Percentiles rank a stretch among this genome's conserved stretches.
Evolutionary conservation across 2,329 filamentous ascomycete species (phyloP).

Genomic region (Aspergillus versicolor): DNA sequence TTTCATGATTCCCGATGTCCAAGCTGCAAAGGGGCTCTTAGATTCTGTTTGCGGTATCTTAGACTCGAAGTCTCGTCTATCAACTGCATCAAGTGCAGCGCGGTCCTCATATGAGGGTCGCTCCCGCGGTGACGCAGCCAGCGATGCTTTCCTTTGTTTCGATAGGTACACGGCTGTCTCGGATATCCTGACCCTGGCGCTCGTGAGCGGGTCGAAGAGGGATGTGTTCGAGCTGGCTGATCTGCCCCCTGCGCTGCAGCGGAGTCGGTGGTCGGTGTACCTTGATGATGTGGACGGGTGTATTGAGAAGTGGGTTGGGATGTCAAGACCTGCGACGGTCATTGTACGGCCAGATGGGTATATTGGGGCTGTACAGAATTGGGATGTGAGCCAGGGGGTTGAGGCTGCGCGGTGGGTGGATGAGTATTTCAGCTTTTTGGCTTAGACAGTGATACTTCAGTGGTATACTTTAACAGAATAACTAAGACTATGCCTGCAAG

Average conservation of each 20-base stretch:
- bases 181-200: conserved; percentile 66
- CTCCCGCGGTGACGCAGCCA: conserved; percentile 56
- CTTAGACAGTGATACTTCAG: background rate
- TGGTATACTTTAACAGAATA: too few relatives aligned
- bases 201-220: conserved; percentile 67
- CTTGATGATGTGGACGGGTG: conserved; percentile 64
- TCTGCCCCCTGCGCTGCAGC: conserved; percentile 61
- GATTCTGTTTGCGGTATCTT: conserved; percentile 55
- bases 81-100: conserved; percentile 1
- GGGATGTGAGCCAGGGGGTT: conserved; percentile 31
- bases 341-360: conserved; percentile 74
- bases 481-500: too few relatives aligned
- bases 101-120: conserved; percentile 59
- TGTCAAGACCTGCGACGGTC: conserved; percentile 57
- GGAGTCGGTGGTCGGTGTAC: conserved; percentile 71
- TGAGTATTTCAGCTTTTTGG: conserved; percentile 43
- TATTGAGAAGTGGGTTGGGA: conserved; percentile 71
- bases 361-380: conserved; percentile 61
- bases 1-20: conserved; percentile 65
- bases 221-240: conserved; percentile 64
- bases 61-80: conserved; percentile 15
- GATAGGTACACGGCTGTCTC: conserved; percentile 69
- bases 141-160: conserved; percentile 66
- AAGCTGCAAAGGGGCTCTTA: conserved; percentile 58
- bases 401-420: conserved; percentile 49